These are phyloP conservation scores for Diaporthe citriasiana DNA, from an alignment of 2,329 filamentous ascomycete species.

Conservation along the genomic window DNA sequence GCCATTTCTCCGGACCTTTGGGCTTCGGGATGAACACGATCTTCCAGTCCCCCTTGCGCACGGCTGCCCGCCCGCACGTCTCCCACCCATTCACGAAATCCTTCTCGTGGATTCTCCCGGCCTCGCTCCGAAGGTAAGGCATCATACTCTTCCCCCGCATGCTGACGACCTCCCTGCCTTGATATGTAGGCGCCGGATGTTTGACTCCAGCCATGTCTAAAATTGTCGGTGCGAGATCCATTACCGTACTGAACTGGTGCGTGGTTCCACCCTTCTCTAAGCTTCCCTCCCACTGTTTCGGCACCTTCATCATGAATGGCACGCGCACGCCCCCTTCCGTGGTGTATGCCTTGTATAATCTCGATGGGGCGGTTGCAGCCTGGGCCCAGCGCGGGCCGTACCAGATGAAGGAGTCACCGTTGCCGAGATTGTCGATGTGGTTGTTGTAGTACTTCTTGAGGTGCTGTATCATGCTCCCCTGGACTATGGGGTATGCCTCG, in stretches of 20 bases:
- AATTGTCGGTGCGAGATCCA: constrained; percentile 65
- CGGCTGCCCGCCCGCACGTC: constrained; percentile 52
- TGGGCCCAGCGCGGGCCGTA: constrained; percentile 69
- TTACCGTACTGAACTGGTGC: constrained; percentile 65
- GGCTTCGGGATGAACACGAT: constrained; percentile 63
- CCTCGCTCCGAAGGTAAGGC: constrained; percentile 48
- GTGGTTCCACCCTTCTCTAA: constrained; percentile 55
- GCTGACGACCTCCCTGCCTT: constrained; percentile 51
- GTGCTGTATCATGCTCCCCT: constrained; percentile 45
- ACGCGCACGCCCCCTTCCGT: constrained; percentile 66
- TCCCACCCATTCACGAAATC: constrained; percentile 56
- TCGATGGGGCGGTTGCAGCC: constrained; percentile 49
- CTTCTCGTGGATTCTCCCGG: constrained; percentile 52
- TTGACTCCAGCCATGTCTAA: constrained; percentile 62
- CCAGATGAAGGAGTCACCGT: constrained; percentile 68
- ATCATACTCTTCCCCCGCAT: constrained; percentile 55
- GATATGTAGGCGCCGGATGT: constrained; percentile 67
- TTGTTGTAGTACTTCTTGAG: constrained; percentile 69
- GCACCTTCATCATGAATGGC: constrained; percentile 59
- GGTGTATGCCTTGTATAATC: constrained; percentile 54
- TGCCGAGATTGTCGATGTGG: constrained; percentile 67
- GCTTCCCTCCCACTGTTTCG: constrained; percentile 43
- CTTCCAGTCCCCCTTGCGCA: constrained; percentile 55
- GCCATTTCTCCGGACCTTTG: constrained; percentile 64
- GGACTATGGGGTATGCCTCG: constrained; percentile 45